These are phyloP conservation scores for Ciborinia camelliae DNA, from an alignment of 2,329 filamentous ascomycete genomes.

Conservation along the genomic window DNA sequence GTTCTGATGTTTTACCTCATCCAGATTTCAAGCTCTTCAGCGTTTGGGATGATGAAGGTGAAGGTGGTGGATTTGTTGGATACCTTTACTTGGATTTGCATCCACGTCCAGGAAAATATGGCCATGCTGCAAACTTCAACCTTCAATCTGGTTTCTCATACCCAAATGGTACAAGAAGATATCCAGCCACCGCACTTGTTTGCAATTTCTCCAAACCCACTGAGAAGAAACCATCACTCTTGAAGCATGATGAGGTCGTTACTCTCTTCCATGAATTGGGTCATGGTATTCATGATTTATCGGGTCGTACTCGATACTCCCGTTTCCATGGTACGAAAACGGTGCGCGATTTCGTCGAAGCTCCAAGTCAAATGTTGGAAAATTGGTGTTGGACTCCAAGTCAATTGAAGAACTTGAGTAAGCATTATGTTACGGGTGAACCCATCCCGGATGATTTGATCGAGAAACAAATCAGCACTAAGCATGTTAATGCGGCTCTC, in stretches of 20 bases:
- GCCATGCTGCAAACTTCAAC: slow-evolving; percentile 82
- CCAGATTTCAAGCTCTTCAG: slow-evolving; percentile 79
- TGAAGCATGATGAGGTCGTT: slow-evolving; percentile 80
- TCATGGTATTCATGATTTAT: slow-evolving; percentile 67
- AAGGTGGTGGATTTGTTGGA: slow-evolving; percentile 70
- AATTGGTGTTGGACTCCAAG: slow-evolving; percentile 72
- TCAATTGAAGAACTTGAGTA: slow-evolving; percentile 63
- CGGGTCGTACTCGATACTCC: slow-evolving; percentile 59
- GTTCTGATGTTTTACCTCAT: slow-evolving; percentile 65
- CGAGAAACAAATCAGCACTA: slow-evolving; percentile 69
- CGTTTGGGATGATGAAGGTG: slow-evolving; percentile 73
- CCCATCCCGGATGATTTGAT: slow-evolving; percentile 73
- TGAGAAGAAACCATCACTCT: slow-evolving; percentile 68
- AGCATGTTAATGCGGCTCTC: slow-evolving; percentile 76
- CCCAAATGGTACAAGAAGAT: slow-evolving; percentile 65
- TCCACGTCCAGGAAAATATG: slow-evolving; percentile 77
- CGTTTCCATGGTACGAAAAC: slow-evolving; percentile 67
- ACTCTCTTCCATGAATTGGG: slow-evolving; percentile 78
- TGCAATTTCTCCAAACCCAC: slow-evolving; percentile 86
- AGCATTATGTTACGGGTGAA: slow-evolving; percentile 68
- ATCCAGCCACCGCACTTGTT: slow-evolving; percentile 75
- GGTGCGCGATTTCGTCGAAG: slow-evolving; percentile 68
- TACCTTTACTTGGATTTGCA: slow-evolving; percentile 82
- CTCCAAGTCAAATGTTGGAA: slow-evolving; percentile 70
- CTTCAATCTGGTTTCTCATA: slow-evolving; percentile 68